phyloP scores from a whole-genome alignment of 257 asterid genomes.

The Verbena officinalis region DNA sequence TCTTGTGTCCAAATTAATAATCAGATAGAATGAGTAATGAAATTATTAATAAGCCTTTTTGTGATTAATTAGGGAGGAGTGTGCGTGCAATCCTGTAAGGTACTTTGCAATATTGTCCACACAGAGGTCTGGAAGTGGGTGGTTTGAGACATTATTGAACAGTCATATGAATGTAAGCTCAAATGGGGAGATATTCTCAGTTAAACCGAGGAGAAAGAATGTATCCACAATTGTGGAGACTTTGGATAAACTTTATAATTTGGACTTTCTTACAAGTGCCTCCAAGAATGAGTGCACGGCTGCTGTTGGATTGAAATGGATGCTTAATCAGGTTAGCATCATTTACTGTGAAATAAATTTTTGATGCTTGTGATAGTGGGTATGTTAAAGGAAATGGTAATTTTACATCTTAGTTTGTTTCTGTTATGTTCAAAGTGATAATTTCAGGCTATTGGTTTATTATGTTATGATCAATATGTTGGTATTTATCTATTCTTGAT shows the following conservation, averaged over 20 bases:
- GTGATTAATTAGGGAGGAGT: constrained; percentile 64
- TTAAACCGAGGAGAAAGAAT: constrained; percentile 68
- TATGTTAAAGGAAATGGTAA: neutral
- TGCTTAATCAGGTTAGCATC: constrained; percentile 80
- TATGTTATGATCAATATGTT: neutral
- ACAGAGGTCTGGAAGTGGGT: constrained; percentile 96
- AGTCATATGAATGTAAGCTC: constrained; percentile 88
- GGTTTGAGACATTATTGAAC: constrained; percentile 89
- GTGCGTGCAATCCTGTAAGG: constrained; percentile 81
- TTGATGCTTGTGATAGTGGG: constrained; percentile 3
- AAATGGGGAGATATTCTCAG: constrained; percentile 91
- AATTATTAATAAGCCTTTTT: constrained; percentile 24
- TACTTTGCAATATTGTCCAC: constrained; percentile 85
- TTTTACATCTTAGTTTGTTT: neutral
- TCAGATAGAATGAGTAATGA: constrained; percentile 12
- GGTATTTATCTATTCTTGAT: neutral
- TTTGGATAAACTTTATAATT: constrained; percentile 72
- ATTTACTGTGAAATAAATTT: constrained; percentile 10
- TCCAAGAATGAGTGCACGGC: constrained; percentile 94
- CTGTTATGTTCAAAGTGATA: constrained; percentile 4
- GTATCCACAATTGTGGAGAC: constrained; percentile 65
- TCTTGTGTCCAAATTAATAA: neutral
- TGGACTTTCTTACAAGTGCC: constrained; percentile 80
- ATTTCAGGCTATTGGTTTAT: constrained; percentile 3
- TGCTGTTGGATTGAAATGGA: constrained; percentile 97